Evolutionary conservation across 1,284 basidiomycete genomes (phyloP), one percentile per base, ranked within the genome.

Genomic region (Fistulina hepatica): DNA sequence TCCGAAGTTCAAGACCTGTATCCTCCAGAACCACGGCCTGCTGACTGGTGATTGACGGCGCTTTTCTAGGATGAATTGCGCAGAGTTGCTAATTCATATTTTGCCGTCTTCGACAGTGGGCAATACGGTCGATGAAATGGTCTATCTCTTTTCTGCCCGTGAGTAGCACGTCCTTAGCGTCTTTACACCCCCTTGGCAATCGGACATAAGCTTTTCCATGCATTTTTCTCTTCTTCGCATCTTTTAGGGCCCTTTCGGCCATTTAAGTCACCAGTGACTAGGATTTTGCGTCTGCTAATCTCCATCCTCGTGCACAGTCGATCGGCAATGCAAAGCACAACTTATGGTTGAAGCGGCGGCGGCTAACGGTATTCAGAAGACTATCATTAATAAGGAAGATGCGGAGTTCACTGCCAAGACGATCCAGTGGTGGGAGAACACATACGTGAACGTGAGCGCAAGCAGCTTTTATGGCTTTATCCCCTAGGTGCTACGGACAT

Each of bases 311-410:
- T n/a, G n/a, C n/a, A n/a, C 28, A 16, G 15, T 31, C 10, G 28
- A 31, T 19, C 9, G 28, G 28, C 15, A 16, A 54, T 72, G 69
- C 48, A 58, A 66, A 34, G 63, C 65, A n/a, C 63, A 66, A 52
- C 59, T 72, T 6, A 52, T 68, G 15, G 60, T 61, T 5, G 64
- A 67, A 25, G 59, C 65, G 3, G 63, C 64, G 10, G 54, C 56
- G 0, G 52, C 54, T 1, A 57, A 52, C 21, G 52, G 51, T 0
- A 52, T 61, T 3, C 47, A 48, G 9, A 51, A 51, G 24, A 56
- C 57, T 1, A 41, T 56, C 23, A 58, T 56, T 33, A 45, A 44
- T 3, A 40, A 49, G 9, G 47, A 48, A 25, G 52, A 56, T 25
- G 49, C 52, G 1, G 52, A 47, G 21, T 53, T 41, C 31, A 50